These are phyloP conservation scores for Diaporthe aspalathi DNA, from an alignment of 2,329 filamentous ascomycete genomes.

Conservation along the genomic window DNA sequence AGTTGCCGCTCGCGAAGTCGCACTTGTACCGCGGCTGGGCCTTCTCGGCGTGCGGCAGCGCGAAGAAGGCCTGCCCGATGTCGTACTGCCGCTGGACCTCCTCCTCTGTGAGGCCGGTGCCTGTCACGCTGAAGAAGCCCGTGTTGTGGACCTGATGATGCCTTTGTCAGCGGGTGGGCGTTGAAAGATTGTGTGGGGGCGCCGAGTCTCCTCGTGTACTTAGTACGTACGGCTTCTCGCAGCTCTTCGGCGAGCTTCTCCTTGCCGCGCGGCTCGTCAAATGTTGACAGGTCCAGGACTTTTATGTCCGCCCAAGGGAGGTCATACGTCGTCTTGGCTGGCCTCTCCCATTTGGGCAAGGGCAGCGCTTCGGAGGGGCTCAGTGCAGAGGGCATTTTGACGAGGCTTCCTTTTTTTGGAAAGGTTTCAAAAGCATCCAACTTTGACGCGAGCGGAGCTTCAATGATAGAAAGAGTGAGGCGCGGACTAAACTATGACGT, in stretches of 20 bases:
- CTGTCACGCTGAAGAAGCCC: constrained; percentile 66
- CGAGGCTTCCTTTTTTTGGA: neutral
- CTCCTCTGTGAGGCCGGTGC: constrained; percentile 64
- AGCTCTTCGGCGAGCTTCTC: constrained; percentile 62
- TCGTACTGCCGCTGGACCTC: constrained; percentile 66
- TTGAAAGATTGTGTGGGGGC: constrained; percentile 40
- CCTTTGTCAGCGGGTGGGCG: neutral
- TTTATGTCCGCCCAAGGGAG: constrained; percentile 63
- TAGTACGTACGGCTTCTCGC: constrained; percentile 58
- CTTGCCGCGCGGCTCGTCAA: constrained; percentile 61
- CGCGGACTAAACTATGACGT: neutral
- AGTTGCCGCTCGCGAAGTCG: constrained; percentile 57
- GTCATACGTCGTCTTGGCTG: constrained; percentile 44
- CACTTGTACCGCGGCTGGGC: constrained; percentile 59
- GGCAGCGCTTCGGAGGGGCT: constrained; percentile 34
- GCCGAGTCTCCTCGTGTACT: neutral
- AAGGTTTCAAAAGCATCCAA: neutral
- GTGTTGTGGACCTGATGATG: constrained; percentile 44
- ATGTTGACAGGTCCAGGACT: constrained; percentile 62
- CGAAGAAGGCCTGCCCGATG: constrained; percentile 64
- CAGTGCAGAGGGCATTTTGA: constrained; percentile 34
- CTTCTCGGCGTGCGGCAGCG: constrained; percentile 58
- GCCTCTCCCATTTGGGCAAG: constrained; percentile 46
- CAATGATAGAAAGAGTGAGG: neutral
- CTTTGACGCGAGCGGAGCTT: neutral